Base-by-base conservation (phyloP, 805 yeast genomes). In the Candida anglica region DNA sequence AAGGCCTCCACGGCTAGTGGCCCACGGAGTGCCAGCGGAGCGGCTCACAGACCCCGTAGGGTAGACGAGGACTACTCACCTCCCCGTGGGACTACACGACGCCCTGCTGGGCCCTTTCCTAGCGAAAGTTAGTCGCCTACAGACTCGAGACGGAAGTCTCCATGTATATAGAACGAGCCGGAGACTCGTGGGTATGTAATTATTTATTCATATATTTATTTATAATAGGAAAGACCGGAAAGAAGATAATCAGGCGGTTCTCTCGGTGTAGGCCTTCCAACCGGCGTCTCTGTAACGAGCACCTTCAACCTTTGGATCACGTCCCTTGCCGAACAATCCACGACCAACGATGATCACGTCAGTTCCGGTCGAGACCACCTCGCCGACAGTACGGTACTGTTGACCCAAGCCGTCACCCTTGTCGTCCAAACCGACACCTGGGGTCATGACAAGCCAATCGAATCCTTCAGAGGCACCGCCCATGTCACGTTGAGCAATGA, bases 281-380 rank as follows among this genome's bases (percentile, higher is more conserved):
- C 98, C 98, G 11, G 98, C 98, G 37, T 75, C 73, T 61, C 83
- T 78, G 61, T 93, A 93, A 52, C 99, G 75, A 51, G 79, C 75
- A 27, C 96, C 94, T 62, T 93, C 96, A 10, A 67, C 83, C 2
- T 69, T 69, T 5, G 97, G 95, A 55, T 91, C 95, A 63, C 98
- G 80, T 15, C 95, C 96, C 51, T 87, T 85, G 10, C 93, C 98
- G 56, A 85, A 88, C 36, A 93, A 69, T 0, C 99, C 99, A 62
- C 99, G 78, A 8, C 99, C 99, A n/a, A 93, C 99, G 56, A 93
- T 93, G 39, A 93, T 89, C 33, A 93, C 75, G 58, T 93, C 99
- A 2, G 95, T 74, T n/a, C 98, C 98, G 1, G 83, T 77, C 10
- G 75, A 53, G 9, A 91, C 70, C 16, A 88, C 98, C 40, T 84